A percentile compares a stretch with the other conserved stretches of the same genome.
phyloP scores from a whole-genome alignment of 495 filamentous ascomycete species.

The Annulohypoxylon maeteangense region DNA sequence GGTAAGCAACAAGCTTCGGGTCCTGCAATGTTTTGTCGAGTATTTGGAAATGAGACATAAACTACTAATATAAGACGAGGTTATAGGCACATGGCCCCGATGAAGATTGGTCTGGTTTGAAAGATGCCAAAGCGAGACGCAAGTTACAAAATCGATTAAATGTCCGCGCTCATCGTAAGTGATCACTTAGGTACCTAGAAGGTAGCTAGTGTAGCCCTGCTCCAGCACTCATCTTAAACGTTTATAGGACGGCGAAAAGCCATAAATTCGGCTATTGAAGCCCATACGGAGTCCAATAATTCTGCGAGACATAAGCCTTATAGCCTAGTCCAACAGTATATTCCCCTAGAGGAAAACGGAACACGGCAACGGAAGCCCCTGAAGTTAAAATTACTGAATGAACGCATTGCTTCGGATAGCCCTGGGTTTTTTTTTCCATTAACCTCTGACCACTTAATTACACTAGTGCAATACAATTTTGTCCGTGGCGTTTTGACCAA shows the following conservation, averaged over 20 bases:
- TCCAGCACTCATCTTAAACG: conserved; percentile 5
- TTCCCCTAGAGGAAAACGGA: neutral
- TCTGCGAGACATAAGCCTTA: neutral
- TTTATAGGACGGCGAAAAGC: conserved; percentile 31
- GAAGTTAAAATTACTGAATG: neutral
- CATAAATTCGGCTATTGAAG: neutral
- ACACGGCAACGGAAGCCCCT: neutral
- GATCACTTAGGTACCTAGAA: too few relatives aligned
- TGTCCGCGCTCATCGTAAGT: conserved; percentile 46
- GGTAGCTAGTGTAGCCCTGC: neutral
- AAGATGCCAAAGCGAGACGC: conserved; percentile 42
- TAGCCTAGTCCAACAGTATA: neutral
- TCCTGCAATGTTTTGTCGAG: neutral
- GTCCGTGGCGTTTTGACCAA: conserved; percentile 49
- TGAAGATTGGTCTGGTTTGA: conserved; percentile 49
- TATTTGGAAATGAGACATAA: neutral
- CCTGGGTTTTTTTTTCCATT: conserved; percentile 40
- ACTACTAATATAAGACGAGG: conserved; percentile 7
- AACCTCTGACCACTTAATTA: conserved; percentile 48
- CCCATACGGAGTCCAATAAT: neutral
- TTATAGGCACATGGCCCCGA: conserved; percentile 36
- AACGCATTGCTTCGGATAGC: neutral
- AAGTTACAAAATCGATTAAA: conserved; percentile 48
- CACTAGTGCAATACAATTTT: conserved; percentile 51
- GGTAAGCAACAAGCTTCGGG: conserved; percentile 9